phyloP scores from a whole-genome alignment of 2,329 filamentous ascomycete genomes.

The Eurotiales sp. region DNA sequence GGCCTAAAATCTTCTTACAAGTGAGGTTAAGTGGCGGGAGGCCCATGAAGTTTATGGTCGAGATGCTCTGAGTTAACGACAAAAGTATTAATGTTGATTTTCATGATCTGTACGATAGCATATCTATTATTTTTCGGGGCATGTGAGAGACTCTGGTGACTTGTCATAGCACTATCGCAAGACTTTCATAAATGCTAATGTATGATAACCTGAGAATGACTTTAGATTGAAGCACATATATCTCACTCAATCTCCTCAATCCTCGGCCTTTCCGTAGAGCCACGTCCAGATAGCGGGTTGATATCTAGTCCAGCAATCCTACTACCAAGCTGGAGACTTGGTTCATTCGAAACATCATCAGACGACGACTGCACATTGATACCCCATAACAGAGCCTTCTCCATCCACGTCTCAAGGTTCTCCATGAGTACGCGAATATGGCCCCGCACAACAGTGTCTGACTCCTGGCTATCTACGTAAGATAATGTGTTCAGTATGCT shows the following conservation, averaged over 20 bases:
- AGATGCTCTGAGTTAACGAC: conserved; percentile 20
- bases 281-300: conserved; percentile 28
- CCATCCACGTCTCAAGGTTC: conserved; percentile 41
- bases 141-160: too few species aligned
- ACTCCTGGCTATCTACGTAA: conserved; percentile 37
- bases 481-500: conserved; percentile 33
- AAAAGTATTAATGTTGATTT: conserved; percentile 6
- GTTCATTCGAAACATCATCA: conserved; percentile 4
- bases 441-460: conserved; percentile 36
- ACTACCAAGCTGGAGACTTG: conserved; percentile 33
- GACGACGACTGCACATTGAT: conserved; percentile 24
- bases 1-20: too few species aligned
- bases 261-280: conserved; percentile 22
- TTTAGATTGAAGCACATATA: background rate
- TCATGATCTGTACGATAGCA: too few species aligned
- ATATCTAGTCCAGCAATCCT: conserved; percentile 36
- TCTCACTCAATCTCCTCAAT: conserved; percentile 43
- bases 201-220: background rate
- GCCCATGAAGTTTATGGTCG: too few species aligned
- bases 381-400: conserved; percentile 40
- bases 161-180: too few species aligned
- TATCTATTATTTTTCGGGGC: too few species aligned
- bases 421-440: conserved; percentile 39
- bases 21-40: background rate
- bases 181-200: background rate